Conservation (phyloP, 2,329 filamentous ascomycete species). For the Coniosporium tulheliwenetii region DNA sequence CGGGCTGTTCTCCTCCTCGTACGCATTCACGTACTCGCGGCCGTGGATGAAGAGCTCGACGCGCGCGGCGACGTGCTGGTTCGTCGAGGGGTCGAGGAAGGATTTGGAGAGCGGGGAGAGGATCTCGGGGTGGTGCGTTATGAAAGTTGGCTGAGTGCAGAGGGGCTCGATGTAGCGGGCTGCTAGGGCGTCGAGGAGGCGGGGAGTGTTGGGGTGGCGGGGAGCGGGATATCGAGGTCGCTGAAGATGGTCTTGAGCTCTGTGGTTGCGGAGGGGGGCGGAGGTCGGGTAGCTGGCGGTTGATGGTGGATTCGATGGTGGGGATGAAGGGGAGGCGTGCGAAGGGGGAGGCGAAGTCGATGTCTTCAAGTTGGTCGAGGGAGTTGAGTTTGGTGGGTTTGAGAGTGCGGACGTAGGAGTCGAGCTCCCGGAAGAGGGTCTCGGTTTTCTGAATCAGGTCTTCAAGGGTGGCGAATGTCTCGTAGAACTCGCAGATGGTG, state of each 20-base stretch:
- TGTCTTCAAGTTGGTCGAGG: slow-evolving; percentile 28
- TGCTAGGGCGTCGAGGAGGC: slow-evolving; percentile 70
- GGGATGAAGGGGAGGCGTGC: slow-evolving; percentile 69
- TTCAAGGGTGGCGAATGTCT: slow-evolving; percentile 62
- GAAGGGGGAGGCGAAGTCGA: slow-evolving; percentile 44
- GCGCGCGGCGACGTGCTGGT: slow-evolving; percentile 34
- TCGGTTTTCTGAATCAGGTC: slow-evolving; percentile 66
- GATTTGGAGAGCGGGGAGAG: slow-evolving; percentile 88
- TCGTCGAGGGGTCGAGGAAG: slow-evolving; percentile 49
- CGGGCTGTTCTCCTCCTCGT: slow-evolving; percentile 95
- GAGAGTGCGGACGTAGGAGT: slow-evolving; percentile 31
- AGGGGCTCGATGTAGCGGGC: slow-evolving; percentile 62
- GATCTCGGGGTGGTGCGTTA: slow-evolving; percentile 76
- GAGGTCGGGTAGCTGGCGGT: slow-evolving; percentile 29
- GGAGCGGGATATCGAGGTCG: slow-evolving; percentile 31
- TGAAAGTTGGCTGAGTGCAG: slow-evolving; percentile 62
- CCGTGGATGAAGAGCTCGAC: slow-evolving; percentile 32
- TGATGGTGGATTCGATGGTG: slow-evolving; percentile 52
- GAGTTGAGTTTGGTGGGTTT: slow-evolving; percentile 30
- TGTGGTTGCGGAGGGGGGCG: slow-evolving; percentile 35
- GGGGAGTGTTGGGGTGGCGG: slow-evolving; percentile 40
- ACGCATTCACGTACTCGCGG: slow-evolving; percentile 84
- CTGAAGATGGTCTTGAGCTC: slow-evolving; percentile 42
- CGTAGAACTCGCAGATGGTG: slow-evolving; percentile 94
- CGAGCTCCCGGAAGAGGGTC: slow-evolving; percentile 46